Base-by-base conservation (phyloP, 257 asterid species). In the Cinchona pubescens region DNA sequence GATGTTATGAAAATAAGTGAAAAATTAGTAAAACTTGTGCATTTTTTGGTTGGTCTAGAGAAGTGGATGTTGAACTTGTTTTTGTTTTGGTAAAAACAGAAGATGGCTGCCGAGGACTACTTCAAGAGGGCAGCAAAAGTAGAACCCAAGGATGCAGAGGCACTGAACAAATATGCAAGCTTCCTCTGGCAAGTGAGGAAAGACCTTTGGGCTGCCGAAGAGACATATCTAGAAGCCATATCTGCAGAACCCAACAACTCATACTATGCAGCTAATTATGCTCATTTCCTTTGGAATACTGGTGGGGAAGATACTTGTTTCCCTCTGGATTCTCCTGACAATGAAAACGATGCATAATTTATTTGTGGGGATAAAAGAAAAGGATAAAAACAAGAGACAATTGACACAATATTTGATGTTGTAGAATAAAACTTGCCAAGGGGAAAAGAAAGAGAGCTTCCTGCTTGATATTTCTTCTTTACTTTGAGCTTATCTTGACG, bases 301-400 rank as follows among this genome's bases (percentile, higher is more conserved):
- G 99, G 99, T 21, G 99, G 93, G 0, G 99, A 95, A 75, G 99
- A 92, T 69, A 95, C 99, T n/a, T 95, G 98, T 83, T 92, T 80
- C 77, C 96, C 98, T 65, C 87, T 92, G 5, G 42, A 42, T 82
- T 80, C 88, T 59, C 82, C 87, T 2, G 89, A 84, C 35, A 45
- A 87, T n/a, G 73, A 68, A 59, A 43, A 53, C 0, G 85, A 87
- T 58, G 46, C 37, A 46, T 86, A 76, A 79, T 18, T 67, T 30
- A 25, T 32, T 65, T 11, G 9, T 67, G 67, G 18, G 18, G 32
- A 25, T 4, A 11, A 37, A 27, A 1, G 69, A 75, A 38, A 27
- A 3, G 58, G 45, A 49, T 72, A 6, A 59, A 29, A 59, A 29
- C 21, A 59, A 12, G 65, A 72, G 46, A 69, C 7, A 11, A 7